phyloP scores from a whole-genome alignment of 306 rosid species.

The Citrullus amarus region DNA sequence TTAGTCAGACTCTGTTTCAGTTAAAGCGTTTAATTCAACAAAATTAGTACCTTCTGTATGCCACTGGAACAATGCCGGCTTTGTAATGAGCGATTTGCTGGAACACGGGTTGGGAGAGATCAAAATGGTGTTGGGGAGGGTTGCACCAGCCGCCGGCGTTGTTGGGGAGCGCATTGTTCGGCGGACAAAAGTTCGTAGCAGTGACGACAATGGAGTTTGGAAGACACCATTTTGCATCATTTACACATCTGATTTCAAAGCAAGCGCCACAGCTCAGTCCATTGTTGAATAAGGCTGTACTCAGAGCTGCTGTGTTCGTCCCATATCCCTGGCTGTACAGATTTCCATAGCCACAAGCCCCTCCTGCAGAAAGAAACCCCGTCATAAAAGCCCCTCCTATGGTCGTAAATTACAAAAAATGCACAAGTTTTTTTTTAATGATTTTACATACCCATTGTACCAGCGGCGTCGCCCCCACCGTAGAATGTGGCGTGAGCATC shows the following conservation, averaged over 20 bases:
- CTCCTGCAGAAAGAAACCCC: conserved; percentile 28
- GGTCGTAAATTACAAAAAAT: not conserved
- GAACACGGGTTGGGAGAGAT: conserved; percentile 65
- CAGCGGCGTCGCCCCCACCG: conserved; percentile 84
- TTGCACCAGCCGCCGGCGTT: conserved; percentile 84
- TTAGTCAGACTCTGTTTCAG: not conserved
- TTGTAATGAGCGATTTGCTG: conserved; percentile 46
- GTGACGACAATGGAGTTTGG: conserved; percentile 44
- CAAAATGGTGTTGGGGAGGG: conserved; percentile 73
- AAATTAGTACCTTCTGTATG: conserved; percentile 41
- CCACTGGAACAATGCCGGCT: conserved; percentile 67
- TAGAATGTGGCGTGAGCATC: conserved; percentile 80
- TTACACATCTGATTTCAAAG: conserved; percentile 50
- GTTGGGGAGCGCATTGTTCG: conserved; percentile 55
- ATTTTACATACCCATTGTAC: conserved; percentile 59
- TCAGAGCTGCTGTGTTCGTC: conserved; percentile 60
- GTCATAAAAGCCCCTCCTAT: not conserved
- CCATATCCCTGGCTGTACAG: conserved; percentile 68
- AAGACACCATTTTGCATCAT: conserved; percentile 53
- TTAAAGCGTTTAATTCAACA: not conserved
- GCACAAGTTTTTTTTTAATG: not conserved
- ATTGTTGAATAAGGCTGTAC: conserved; percentile 63
- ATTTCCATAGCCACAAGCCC: conserved; percentile 80
- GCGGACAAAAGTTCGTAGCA: conserved; percentile 75
- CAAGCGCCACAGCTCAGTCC: conserved; percentile 75